Evolutionary conservation across 441 rosid species (phyloP).

Genomic region (Adansonia rubrostipa): DNA sequence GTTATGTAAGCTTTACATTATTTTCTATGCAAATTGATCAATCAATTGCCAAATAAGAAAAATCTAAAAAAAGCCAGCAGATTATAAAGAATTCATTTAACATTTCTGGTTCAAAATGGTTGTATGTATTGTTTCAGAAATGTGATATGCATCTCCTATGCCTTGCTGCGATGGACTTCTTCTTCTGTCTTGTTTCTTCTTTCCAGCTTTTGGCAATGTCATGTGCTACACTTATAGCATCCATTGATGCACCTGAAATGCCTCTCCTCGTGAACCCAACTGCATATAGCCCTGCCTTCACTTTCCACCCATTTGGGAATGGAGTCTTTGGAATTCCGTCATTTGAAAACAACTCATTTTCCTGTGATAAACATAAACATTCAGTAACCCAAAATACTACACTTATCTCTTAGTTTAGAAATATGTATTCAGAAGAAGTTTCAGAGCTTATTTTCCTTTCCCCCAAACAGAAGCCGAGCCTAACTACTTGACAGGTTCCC

Average conservation of each 20-base stretch:
- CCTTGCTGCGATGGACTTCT: conserved; percentile 45
- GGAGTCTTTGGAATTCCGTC: conserved; percentile 62
- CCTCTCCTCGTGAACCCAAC: conserved; percentile 86
- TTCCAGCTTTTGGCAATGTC: conserved; percentile 74
- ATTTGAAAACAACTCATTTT: conserved; percentile 62
- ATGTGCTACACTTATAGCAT: conserved; percentile 61
- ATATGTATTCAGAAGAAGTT: neutral
- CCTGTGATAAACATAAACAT: conserved; percentile 38
- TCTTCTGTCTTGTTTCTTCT: conserved; percentile 70
- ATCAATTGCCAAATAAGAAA: neutral
- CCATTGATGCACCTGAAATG: conserved; percentile 68
- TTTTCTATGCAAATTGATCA: conserved; percentile 4
- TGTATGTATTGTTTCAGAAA: conserved; percentile 37
- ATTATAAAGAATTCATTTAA: neutral
- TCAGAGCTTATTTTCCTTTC: neutral
- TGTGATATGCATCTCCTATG: conserved; percentile 86
- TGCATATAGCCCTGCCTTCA: conserved; percentile 69
- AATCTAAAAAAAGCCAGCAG: conserved; percentile 42
- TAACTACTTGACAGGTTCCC: conserved; percentile 18
- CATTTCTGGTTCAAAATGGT: neutral
- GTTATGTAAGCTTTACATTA: neutral
- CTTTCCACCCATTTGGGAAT: conserved; percentile 88
- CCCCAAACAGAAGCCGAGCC: conserved; percentile 9
- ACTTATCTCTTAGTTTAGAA: neutral
- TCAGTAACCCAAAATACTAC: neutral